Percentiles rank a stretch among this genome's conserved stretches.
phyloP scores from a whole-genome alignment of 352 stramenopile genomes.

The Elongisporangium anandrum region DNA sequence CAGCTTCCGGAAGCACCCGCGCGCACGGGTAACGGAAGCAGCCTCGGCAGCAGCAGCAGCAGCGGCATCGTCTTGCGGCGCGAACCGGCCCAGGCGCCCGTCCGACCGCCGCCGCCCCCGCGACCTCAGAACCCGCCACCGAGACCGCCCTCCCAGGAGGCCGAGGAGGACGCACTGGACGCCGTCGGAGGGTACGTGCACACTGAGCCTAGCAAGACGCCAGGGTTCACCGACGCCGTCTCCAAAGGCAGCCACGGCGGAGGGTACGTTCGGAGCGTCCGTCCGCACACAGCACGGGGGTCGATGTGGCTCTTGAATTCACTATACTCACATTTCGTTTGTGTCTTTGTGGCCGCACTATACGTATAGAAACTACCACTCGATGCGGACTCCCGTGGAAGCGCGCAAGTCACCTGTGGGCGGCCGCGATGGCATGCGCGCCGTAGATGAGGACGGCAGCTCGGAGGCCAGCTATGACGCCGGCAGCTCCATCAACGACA shows the following conservation, averaged over 20 bases:
- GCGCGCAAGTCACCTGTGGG: slow-evolving; percentile 23
- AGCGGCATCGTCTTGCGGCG: background rate
- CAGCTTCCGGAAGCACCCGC: slow-evolving; percentile 1
- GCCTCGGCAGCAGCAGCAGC: background rate
- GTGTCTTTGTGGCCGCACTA: background rate
- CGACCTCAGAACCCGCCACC: background rate
- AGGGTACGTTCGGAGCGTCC: background rate
- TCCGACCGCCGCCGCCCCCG: background rate
- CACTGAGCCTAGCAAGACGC: background rate
- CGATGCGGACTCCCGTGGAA: slow-evolving; percentile 54
- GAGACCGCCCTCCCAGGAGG: background rate
- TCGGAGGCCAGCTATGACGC: slow-evolving; percentile 77
- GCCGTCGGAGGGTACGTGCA: background rate
- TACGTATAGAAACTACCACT: slow-evolving; percentile 30
- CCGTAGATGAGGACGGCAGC: slow-evolving; percentile 44
- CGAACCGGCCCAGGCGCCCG: background rate
- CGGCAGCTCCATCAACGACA: slow-evolving; percentile 61
- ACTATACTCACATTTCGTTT: background rate
- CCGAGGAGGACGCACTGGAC: background rate
- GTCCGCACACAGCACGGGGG: background rate
- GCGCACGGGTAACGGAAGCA: background rate
- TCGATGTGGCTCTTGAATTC: background rate
- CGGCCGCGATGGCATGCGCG: slow-evolving; percentile 23
- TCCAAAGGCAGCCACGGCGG: background rate
- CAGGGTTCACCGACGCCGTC: background rate